Evolutionary conservation across 495 filamentous ascomycete genomes (phyloP), one percentile per base, ranked within the genome.

Genomic region (Trichocladium uniseriatum): DNA sequence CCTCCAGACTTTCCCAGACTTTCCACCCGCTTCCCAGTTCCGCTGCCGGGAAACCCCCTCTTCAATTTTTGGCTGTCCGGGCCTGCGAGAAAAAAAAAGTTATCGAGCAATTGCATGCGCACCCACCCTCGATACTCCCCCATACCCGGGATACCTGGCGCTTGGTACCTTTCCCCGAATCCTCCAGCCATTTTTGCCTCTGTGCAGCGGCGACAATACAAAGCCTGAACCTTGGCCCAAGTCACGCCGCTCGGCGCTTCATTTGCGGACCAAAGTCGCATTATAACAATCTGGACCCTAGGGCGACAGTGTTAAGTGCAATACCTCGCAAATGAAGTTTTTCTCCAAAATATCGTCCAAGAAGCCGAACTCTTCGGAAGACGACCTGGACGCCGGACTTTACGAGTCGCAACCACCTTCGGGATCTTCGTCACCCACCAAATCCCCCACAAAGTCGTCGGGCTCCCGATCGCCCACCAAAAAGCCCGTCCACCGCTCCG

Each of bases 311-410:
- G 52, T 59, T 50, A 42, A 44, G 48, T 42, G 43, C 42, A 38
- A 49, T 40, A 37, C 49, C 39, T 49, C 20, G 49, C 53, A 56
- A 75, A 77, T 79, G 75, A 77, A 76, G 68, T 74, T 73, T 67
- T 76, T 77, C 62, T 56, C 66, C 45, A 71, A 72, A 62, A 77
- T 75, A 61, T 65, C 69, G 54, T 67, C 70, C 52, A 78, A 73
- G 60, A 76, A 74, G 53, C 57, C 67, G 53, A 62, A 66, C 50
- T 53, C 68, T 49, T 64, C 64, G 54, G 72, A 76, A 62, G 69
- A 61, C 56, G 71, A 71, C 47, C 67, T 74, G 52, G 65, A 63
- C 41, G 51, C 59, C 61, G 67, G 61, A 14, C 52, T 54, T 39
- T 51, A 52, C 53, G 56, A 32, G 15, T 39, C 41, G 41, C 58